Conservation (phyloP, 2,329 filamentous ascomycete species). For the Fusarium albidum region DNA sequence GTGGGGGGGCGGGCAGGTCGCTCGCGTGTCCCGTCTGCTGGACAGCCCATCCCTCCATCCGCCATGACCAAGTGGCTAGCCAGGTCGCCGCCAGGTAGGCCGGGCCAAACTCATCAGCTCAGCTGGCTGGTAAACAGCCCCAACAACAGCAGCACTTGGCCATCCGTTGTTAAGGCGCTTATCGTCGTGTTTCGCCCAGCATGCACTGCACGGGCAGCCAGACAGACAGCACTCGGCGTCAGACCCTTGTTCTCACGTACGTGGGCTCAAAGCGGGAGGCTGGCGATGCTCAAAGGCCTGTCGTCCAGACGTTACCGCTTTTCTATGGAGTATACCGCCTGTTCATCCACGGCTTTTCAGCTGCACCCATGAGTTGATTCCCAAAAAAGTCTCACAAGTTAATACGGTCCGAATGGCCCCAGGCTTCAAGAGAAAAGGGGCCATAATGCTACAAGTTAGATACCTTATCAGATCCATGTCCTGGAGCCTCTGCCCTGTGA, state of each 20-base stretch:
- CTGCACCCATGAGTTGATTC: slow-evolving; percentile 30
- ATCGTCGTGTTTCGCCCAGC: slow-evolving; percentile 20
- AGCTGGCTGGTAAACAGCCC: slow-evolving; percentile 22
- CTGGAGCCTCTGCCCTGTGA: slow-evolving; percentile 11
- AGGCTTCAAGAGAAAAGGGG: slow-evolving; percentile 22
- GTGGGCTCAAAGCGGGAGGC: slow-evolving; percentile 16
- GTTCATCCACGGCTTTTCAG: slow-evolving; percentile 28
- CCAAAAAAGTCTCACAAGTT: slow-evolving; percentile 19
- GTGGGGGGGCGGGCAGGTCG: slow-evolving; percentile 18
- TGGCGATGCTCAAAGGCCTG: slow-evolving; percentile 15
- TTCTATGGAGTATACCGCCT: slow-evolving; percentile 16
- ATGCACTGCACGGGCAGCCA: slow-evolving; percentile 23
- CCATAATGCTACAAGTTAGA: slow-evolving; percentile 1
- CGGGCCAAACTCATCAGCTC: slow-evolving; percentile 19
- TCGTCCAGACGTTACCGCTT: not conserved
- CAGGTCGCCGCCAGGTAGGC: too few relatives aligned
- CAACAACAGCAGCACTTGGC: slow-evolving; percentile 9
- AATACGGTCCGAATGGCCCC: slow-evolving; percentile 31
- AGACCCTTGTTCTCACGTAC: slow-evolving; percentile 31
- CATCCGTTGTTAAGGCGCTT: slow-evolving; percentile 18
- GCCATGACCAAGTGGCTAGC: slow-evolving; percentile 13
- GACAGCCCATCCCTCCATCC: slow-evolving; percentile 23
- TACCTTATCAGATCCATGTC: slow-evolving; percentile 29
- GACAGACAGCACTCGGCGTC: slow-evolving; percentile 17
- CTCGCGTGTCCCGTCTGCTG: slow-evolving; percentile 31